phyloP scores from a whole-genome alignment of 2,329 filamentous ascomycete species.

The Aspergillus proliferans region DNA sequence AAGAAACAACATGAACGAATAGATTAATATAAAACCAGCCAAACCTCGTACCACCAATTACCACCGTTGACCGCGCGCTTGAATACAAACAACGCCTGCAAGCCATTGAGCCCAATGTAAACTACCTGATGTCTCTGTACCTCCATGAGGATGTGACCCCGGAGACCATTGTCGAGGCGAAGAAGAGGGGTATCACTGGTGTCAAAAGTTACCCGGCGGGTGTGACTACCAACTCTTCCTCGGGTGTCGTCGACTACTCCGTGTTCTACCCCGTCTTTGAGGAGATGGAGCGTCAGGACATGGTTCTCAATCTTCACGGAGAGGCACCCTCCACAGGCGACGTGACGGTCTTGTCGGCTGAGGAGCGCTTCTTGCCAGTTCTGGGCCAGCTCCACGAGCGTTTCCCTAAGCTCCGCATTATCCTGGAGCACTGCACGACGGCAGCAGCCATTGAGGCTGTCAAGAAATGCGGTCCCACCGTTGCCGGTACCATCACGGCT shows the following conservation, averaged over 20 bases:
- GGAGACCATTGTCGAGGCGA: conserved; percentile 65
- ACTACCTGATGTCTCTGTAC: conserved; percentile 70
- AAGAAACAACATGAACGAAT: conserved; percentile 2
- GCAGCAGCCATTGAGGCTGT: conserved; percentile 75
- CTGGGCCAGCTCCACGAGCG: conserved; percentile 63
- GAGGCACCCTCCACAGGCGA: conserved; percentile 46
- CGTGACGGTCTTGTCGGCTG: conserved; percentile 60
- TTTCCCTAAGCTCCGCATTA: conserved; percentile 57
- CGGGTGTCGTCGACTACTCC: conserved; percentile 41
- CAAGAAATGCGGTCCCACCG: conserved; percentile 66
- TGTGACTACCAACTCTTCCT: conserved; percentile 54
- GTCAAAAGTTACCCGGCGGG: conserved; percentile 43
- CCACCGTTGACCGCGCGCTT: conserved; percentile 56
- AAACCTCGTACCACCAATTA: conserved; percentile 60
- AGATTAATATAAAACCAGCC: conserved; percentile 42
- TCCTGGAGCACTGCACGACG: conserved; percentile 83
- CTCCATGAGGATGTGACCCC: conserved; percentile 60
- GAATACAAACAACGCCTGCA: conserved; percentile 59
- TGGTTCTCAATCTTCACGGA: conserved; percentile 91
- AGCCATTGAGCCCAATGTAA: conserved; percentile 56
- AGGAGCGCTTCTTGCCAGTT: conserved; percentile 74
- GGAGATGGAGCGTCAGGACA: conserved; percentile 78
- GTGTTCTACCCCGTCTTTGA: conserved; percentile 59
- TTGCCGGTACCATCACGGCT: conserved; percentile 66
- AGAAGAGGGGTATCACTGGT: conserved; percentile 65